Percentiles rank a stretch among this genome's conserved stretches.
phyloP scores from a whole-genome alignment of 495 filamentous ascomycete genomes.

The Acidiella bohemica region DNA sequence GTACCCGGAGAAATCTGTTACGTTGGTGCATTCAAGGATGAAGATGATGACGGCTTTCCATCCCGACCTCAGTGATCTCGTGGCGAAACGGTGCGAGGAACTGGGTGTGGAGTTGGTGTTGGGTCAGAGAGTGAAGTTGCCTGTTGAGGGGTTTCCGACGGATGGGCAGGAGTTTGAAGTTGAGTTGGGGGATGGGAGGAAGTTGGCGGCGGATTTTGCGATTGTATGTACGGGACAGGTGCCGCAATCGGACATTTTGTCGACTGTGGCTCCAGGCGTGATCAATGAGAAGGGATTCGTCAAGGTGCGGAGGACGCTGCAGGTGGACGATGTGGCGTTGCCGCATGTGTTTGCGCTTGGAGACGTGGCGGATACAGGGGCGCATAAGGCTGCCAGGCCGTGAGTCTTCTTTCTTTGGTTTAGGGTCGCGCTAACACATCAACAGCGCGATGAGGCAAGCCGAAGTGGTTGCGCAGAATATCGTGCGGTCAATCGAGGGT shows the following conservation, averaged over 20 bases:
- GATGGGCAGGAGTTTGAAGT: constrained; percentile 1
- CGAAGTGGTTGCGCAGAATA: constrained; percentile 40
- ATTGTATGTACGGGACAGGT: constrained; percentile 45
- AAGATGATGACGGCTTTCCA: constrained; percentile 43
- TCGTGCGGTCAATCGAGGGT: constrained; percentile 34
- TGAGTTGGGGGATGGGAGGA: constrained; percentile 1
- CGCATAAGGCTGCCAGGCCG: constrained; percentile 42
- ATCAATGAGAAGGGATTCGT: constrained; percentile 41
- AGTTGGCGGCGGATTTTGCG: constrained; percentile 11
- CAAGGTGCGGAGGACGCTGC: constrained; percentile 42
- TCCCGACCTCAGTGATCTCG: constrained; percentile 34
- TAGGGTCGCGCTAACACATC: too few relatives aligned
- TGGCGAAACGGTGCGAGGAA: constrained; percentile 27
- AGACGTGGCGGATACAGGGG: constrained; percentile 47
- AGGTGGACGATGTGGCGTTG: constrained; percentile 37
- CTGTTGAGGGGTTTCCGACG: background rate
- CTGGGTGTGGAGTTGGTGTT: constrained; percentile 34
- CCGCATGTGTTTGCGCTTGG: constrained; percentile 45
- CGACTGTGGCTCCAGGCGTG: constrained; percentile 30
- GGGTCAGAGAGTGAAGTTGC: constrained; percentile 22
- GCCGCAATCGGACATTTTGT: constrained; percentile 40
- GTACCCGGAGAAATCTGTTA: constrained; percentile 45
- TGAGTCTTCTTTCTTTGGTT: too few relatives aligned
- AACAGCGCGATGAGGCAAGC: too few relatives aligned
- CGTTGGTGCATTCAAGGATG: constrained; percentile 43